phyloP scores from a whole-genome alignment of 768 basidiomycete genomes.

The Rhodotorula babjevae region DNA sequence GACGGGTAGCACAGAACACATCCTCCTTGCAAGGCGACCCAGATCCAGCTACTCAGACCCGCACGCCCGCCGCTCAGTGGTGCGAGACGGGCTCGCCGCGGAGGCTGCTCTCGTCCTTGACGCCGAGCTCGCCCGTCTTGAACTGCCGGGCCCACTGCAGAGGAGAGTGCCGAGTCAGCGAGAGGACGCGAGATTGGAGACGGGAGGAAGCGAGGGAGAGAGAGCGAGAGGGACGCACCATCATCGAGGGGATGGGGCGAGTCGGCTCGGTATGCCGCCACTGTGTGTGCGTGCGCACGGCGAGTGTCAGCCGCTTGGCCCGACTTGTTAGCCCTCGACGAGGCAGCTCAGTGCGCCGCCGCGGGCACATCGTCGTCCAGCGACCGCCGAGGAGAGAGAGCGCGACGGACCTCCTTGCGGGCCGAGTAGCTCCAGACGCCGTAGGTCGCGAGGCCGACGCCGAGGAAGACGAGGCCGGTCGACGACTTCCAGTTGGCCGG shows the following conservation, averaged over 20 bases:
- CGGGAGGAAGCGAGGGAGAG: not conserved
- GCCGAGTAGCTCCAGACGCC: constrained; percentile 69
- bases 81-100: constrained; percentile 24
- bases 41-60: too few relatives aligned
- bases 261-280: constrained; percentile 59
- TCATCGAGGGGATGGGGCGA: constrained; percentile 72
- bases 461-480: constrained; percentile 67
- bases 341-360: too few relatives aligned
- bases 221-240: constrained; percentile 52
- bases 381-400: too few relatives aligned
- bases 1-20: not conserved
- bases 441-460: constrained; percentile 64
- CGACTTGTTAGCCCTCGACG: too few relatives aligned
- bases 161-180: not conserved
- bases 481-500: constrained; percentile 85
- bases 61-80: not conserved
- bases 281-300: constrained; percentile 48
- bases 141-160: constrained; percentile 57
- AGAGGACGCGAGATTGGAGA: not conserved
- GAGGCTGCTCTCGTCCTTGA: constrained; percentile 36
- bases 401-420: constrained; percentile 64
- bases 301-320: too few relatives aligned
- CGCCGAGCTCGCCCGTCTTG: constrained; percentile 44
- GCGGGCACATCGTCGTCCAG: too few relatives aligned
- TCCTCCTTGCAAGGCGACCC: not conserved